Evolutionary conservation across 768 basidiomycete species (phyloP).

Genomic region (Fomitopsis pulvina): DNA sequence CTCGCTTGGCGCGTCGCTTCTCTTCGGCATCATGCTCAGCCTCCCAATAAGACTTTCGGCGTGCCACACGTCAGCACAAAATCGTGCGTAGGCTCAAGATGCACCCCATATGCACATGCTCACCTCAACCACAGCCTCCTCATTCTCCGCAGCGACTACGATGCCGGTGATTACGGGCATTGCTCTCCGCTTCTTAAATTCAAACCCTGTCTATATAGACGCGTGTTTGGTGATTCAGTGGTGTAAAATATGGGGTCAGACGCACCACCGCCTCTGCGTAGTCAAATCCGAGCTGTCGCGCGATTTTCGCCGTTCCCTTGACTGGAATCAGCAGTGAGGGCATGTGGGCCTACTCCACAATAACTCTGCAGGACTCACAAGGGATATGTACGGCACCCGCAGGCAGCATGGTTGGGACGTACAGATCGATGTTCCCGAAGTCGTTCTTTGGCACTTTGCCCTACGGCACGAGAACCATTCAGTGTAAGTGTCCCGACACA

Average conservation of each 20-base stretch:
- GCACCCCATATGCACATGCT: slow-evolving; percentile 11
- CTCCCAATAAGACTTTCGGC: slow-evolving; percentile 73
- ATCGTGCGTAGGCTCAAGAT: not conserved
- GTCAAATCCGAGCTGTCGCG: slow-evolving; percentile 80
- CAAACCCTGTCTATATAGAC: slow-evolving; percentile 75
- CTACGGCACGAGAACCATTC: slow-evolving; percentile 32
- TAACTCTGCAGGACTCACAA: slow-evolving; percentile 49
- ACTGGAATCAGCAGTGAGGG: slow-evolving; percentile 13
- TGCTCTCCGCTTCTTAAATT: slow-evolving; percentile 90
- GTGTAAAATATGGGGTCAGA: slow-evolving; percentile 17
- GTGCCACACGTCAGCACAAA: not conserved
- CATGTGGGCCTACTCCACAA: not conserved
- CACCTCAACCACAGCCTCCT: slow-evolving; percentile 70
- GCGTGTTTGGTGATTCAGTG: slow-evolving; percentile 3
- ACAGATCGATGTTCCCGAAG: slow-evolving; percentile 96
- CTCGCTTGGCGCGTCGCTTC: slow-evolving; percentile 65
- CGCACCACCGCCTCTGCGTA: slow-evolving; percentile 94
- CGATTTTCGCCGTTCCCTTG: slow-evolving; percentile 85
- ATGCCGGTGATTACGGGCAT: slow-evolving; percentile 81
- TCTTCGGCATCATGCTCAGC: slow-evolving; percentile 72
- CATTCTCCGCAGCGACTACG: slow-evolving; percentile 79
- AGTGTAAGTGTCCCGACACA: not conserved
- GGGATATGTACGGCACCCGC: slow-evolving; percentile 81
- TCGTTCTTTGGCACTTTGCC: slow-evolving; percentile 91
- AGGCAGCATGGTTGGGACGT: slow-evolving; percentile 93